Base-by-base conservation (phyloP, 352 stramenopile species). In the Pythium inflatum region DNA sequence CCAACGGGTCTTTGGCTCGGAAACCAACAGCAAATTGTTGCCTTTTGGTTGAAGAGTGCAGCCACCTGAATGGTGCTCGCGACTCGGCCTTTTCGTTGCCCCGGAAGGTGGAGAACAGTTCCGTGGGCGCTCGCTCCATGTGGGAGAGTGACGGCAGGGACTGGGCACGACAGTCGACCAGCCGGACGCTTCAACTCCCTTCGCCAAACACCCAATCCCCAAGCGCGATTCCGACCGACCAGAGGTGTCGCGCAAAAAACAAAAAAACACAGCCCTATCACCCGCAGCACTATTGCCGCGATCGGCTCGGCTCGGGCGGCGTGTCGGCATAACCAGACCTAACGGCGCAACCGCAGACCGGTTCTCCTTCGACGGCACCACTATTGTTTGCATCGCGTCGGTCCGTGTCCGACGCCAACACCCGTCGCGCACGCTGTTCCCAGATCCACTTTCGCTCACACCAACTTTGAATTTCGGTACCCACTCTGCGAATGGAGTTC, bases 101-200 rank as follows among this genome's bases (percentile, higher is more conserved):
- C 28, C 12, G 18, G 13, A 9, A 6, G n/a, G 62, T 28, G 50
- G 48, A 33, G 56, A 66, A 67, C 57, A 36, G 58, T 73, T 67
- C 50, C 65, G 41, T 30, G 30, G 62, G 25, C 56, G 57, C 56
- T 56, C 30, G 48, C 54, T 66, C 48, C 68, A 75, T 75, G 68
- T 75, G 68, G 68, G 68, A 75, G 68, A 75, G 68, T 71, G 68
- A 70, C 53, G 68, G 58, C 55, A 61, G 49, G 70, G 68, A 75
- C 68, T 68, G 46, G 55, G 62, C 62, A 70, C 60, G 68, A 68
- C 68, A 70, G 60, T 62, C 27, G 62, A 67, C 68, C 68, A 66
- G 57, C 38, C 40, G 66, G 68, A 43, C 45, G 54, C 68, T 70
- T 74, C 61, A 69, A 75, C 62, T 59, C 55, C 30, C 57, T 20